Conservation (phyloP, 768 basidiomycete genomes). For the Calvatia gigantea region DNA sequence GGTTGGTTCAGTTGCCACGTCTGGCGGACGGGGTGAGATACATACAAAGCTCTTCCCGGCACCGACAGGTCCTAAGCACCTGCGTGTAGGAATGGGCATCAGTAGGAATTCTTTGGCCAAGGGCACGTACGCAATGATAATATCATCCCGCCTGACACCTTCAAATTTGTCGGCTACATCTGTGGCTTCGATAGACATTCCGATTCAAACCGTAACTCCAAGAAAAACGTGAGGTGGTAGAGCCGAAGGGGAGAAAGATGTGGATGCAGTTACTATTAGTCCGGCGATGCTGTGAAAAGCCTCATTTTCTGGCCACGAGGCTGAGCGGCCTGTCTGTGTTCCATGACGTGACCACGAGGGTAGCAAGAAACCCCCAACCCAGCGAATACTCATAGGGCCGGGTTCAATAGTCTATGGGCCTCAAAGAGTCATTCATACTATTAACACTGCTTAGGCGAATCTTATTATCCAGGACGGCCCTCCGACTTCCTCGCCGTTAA, state of each 20-base stretch:
- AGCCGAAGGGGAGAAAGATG: too few species aligned
- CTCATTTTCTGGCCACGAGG: background rate
- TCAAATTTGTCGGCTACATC: background rate
- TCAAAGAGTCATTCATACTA: too few species aligned
- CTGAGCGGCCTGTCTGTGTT: background rate
- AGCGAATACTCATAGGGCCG: background rate
- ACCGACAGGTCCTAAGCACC: constrained; percentile 7
- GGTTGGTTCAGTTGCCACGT: background rate
- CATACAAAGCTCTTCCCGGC: constrained; percentile 12
- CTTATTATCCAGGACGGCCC: background rate
- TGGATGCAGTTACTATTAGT: too few species aligned
- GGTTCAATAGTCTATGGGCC: too few species aligned
- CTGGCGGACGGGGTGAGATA: background rate
- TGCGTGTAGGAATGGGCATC: background rate
- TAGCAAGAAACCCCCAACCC: background rate
- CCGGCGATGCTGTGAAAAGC: background rate
- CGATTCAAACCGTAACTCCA: too few species aligned
- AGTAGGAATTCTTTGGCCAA: background rate
- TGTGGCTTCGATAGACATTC: background rate
- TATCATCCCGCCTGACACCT: background rate
- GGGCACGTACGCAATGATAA: background rate
- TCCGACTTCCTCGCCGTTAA: background rate
- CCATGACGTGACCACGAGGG: background rate
- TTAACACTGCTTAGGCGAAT: too few species aligned
- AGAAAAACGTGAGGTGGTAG: too few species aligned